Evolutionary conservation across 164 flowering plant species (phyloP).

Genomic region (Magnolia officinalis): DNA sequence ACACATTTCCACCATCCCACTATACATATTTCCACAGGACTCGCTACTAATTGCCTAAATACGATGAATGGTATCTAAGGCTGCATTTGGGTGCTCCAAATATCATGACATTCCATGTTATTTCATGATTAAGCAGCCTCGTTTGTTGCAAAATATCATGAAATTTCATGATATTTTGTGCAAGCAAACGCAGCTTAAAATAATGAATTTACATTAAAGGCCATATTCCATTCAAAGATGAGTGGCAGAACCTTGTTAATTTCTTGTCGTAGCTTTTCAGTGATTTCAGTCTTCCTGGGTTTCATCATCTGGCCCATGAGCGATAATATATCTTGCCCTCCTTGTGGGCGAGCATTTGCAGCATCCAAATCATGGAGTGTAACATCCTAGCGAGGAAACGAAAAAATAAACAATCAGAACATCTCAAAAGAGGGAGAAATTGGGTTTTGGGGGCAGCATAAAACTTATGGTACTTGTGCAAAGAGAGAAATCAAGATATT

Average conservation of each 20-base stretch:
- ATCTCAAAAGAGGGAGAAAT: not conserved
- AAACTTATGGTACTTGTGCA: not conserved
- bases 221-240: not conserved
- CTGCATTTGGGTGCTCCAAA: no score
- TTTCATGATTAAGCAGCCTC: no score
- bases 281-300: slow-evolving; percentile 93
- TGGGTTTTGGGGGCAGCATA: no score
- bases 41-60: not conserved
- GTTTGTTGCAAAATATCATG: no score
- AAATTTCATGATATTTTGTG: no score
- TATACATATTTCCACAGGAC: not conserved
- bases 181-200: no score
- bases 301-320: slow-evolving; percentile 91
- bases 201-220: no score
- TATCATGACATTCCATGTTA: no score
- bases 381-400: slow-evolving; percentile 43
- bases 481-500: not conserved
- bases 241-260: slow-evolving; percentile 78
- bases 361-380: slow-evolving; percentile 62
- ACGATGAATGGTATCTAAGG: not conserved
- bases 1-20: not conserved
- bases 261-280: slow-evolving; percentile 92
- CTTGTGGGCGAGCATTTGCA: slow-evolving; percentile 72
- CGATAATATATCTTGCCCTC: slow-evolving; percentile 61
- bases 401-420: not conserved